Percentiles rank a stretch among this genome's conserved stretches.
These are phyloP conservation scores for Austropuccinia psidii DNA, from an alignment of 1,284 basidiomycete species.

Conservation along the genomic window DNA sequence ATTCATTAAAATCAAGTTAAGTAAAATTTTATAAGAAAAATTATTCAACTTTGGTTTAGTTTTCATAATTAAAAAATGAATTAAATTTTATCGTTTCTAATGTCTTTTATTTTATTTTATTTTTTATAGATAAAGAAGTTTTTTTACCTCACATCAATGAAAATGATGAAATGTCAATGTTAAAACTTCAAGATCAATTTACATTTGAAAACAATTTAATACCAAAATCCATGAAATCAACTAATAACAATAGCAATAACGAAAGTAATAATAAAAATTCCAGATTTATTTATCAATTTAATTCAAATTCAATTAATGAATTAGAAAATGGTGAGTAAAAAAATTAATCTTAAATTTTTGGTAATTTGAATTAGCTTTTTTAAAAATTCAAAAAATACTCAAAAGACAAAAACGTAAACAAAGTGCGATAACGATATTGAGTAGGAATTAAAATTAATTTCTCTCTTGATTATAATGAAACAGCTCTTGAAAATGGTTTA, in stretches of 20 bases:
- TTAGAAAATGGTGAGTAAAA: conserved; percentile 1
- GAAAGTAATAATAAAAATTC: no score
- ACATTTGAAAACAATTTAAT: neutral
- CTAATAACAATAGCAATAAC: no score
- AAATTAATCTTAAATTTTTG: neutral
- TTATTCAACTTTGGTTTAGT: neutral
- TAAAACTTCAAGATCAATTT: neutral
- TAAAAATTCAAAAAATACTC: neutral
- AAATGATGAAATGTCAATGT: conserved; percentile 16
- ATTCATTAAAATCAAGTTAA: neutral
- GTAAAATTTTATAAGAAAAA: neutral
- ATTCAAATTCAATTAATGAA: neutral
- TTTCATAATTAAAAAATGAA: neutral
- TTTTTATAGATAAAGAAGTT: neutral
- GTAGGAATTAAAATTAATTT: no score
- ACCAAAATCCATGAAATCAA: neutral
- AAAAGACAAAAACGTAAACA: no score
- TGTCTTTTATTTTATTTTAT: neutral
- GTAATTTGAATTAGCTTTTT: neutral
- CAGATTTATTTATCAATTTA: neutral
- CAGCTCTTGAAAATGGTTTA: neutral
- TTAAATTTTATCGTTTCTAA: neutral
- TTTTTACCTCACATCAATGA: neutral
- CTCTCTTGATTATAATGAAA: neutral
- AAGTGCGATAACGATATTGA: no score